phyloP scores from a whole-genome alignment of 257 asterid species.

The Leptodermis oblonga region DNA sequence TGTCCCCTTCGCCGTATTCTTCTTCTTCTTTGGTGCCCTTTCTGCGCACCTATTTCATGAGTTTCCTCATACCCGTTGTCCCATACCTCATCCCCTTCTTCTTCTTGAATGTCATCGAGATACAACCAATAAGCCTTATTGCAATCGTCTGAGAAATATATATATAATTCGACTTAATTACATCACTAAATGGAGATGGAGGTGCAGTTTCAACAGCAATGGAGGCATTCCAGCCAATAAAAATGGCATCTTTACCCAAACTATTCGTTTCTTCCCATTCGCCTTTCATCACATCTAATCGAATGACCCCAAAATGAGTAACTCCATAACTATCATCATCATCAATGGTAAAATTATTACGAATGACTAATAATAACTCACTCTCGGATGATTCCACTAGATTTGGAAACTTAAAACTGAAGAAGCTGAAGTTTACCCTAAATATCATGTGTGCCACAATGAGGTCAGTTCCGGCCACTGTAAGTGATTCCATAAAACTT shows the following conservation, averaged over 20 bases:
- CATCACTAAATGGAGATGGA: background rate
- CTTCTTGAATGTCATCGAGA: too few relatives aligned
- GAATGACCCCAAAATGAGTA: background rate
- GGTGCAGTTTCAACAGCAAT: background rate
- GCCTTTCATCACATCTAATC: background rate
- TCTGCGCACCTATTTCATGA: too few relatives aligned
- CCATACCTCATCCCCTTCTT: too few relatives aligned
- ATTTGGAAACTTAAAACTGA: background rate
- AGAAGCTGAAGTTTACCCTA: background rate
- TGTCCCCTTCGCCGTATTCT: too few relatives aligned
- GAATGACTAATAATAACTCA: background rate
- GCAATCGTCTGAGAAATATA: background rate
- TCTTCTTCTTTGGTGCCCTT: too few relatives aligned
- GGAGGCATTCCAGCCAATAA: background rate
- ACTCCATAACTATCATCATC: too few relatives aligned
- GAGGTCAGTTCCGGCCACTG: background rate
- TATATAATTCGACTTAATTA: background rate
- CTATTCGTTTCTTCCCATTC: background rate
- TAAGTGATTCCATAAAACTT: background rate
- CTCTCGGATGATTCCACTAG: background rate
- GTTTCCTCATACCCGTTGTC: too few relatives aligned
- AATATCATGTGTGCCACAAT: background rate
- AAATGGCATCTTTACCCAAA: background rate
- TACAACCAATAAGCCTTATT: too few relatives aligned
- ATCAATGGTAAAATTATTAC: too few relatives aligned